Conservation (phyloP, 768 basidiomycete species). For the Termitomyces heimii region DNA sequence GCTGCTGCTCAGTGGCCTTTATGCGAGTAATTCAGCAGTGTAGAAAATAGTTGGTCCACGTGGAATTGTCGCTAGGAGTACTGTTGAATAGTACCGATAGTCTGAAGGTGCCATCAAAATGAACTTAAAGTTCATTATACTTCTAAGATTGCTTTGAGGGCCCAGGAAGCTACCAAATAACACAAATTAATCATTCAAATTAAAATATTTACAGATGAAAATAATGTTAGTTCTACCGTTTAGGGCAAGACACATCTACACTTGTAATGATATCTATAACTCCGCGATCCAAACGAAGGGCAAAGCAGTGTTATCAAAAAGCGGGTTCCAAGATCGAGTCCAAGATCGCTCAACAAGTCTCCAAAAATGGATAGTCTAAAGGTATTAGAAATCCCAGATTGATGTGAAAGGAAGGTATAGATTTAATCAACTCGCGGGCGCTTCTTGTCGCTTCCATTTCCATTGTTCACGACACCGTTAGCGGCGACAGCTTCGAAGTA, state of each 20-base stretch:
- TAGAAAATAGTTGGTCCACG: no score
- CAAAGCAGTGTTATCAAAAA: no score
- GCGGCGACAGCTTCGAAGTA: conserved; percentile 48
- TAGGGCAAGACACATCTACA: neutral
- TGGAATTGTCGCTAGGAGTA: no score
- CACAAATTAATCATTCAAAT: neutral
- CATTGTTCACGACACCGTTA: conserved; percentile 15
- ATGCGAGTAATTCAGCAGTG: no score
- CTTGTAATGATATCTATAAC: neutral
- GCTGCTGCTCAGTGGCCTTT: no score
- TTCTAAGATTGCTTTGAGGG: no score
- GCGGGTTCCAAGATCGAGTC: neutral
- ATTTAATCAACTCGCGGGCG: conserved; percentile 37
- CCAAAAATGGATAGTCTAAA: neutral
- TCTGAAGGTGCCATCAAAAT: no score
- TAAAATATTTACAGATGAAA: neutral
- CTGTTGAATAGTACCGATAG: no score
- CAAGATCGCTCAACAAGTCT: neutral
- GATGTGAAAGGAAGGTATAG: neutral
- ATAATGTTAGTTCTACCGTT: neutral
- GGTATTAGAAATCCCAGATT: neutral
- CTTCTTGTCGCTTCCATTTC: conserved; percentile 46
- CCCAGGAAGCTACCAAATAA: neutral
- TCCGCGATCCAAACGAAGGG: neutral
- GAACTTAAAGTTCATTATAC: no score